Evolutionary conservation across 75 land plant genomes (phyloP).

Genomic region (Azolla pinnata): DNA sequence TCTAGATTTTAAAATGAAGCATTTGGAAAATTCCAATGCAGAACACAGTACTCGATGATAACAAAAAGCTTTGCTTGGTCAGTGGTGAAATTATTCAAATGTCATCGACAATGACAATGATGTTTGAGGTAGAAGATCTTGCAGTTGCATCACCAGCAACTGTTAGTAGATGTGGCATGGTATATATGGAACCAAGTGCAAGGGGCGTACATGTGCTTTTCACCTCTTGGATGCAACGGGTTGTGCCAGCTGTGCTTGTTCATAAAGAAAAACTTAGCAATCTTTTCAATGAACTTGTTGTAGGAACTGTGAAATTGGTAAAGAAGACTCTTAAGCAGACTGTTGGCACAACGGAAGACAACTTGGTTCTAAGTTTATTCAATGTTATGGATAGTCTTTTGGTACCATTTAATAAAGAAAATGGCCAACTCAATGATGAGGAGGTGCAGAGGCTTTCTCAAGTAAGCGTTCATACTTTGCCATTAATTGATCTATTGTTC

Average conservation of each 20-base stretch:
- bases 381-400: conserved; percentile 27
- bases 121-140: conserved; percentile 38
- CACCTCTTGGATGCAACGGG: conserved; percentile 17
- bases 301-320: conserved; percentile 10
- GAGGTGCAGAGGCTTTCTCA: conserved; percentile 13
- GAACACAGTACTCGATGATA: conserved; percentile 36
- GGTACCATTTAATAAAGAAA: conserved; percentile 8
- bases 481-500: too few species aligned
- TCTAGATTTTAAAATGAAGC: too few species aligned
- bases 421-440: conserved; percentile 15
- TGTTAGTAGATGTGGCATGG: conserved; percentile 38
- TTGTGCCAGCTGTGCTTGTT: conserved; percentile 5
- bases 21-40: conserved; percentile 3
- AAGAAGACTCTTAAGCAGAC: conserved; percentile 26
- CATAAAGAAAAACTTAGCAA: conserved; percentile 8
- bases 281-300: conserved; percentile 13
- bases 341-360: conserved; percentile 31
- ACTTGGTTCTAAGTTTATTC: conserved; percentile 20
- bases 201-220: conserved; percentile 31
- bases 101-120: conserved; percentile 34
- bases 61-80: conserved; percentile 34
- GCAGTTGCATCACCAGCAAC: conserved; percentile 42
- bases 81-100: conserved; percentile 39
- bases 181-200: conserved; percentile 34
- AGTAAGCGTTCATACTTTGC: too few species aligned